Conservation (phyloP, 1,139 yeast genomes). For the Hansenula sp. region DNA sequence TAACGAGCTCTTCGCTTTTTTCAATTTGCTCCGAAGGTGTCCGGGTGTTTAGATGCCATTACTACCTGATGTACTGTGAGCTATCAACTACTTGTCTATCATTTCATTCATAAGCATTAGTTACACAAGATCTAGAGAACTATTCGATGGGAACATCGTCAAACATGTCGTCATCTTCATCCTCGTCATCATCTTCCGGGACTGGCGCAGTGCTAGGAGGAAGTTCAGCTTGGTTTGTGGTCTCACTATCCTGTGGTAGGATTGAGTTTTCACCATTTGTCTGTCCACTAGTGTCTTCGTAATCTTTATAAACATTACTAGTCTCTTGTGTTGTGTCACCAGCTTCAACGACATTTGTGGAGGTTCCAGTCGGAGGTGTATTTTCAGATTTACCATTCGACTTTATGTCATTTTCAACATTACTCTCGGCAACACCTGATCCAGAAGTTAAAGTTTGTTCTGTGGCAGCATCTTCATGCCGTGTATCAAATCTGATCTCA, state of each 20-base stretch:
- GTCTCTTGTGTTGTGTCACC: no score
- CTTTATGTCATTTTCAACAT: neutral
- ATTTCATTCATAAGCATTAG: neutral
- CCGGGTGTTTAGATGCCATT: neutral
- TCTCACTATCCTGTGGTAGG: neutral
- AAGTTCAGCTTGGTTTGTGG: neutral
- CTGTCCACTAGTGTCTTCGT: no score
- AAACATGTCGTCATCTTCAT: slow-evolving; percentile 10
- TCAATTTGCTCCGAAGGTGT: neutral
- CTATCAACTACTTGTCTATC: no score
- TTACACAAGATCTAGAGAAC: neutral
- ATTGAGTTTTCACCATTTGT: no score
- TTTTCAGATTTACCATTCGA: no score
- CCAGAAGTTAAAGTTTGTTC: neutral
- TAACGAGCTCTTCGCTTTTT: no score
- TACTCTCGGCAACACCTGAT: neutral
- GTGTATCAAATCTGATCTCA: neutral
- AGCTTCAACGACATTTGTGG: no score
- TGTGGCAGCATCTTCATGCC: neutral
- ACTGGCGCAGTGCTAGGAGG: neutral
- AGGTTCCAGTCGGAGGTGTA: no score
- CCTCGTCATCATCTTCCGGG: slow-evolving; percentile 2
- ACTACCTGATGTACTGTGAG: no score
- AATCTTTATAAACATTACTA: no score
- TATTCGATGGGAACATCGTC: slow-evolving; percentile 7